Percentiles rank a stretch among this genome's conserved stretches.
Evolutionary conservation across 176 grass and related monocot genomes (phyloP).

Genomic region (Lolium rigidum): DNA sequence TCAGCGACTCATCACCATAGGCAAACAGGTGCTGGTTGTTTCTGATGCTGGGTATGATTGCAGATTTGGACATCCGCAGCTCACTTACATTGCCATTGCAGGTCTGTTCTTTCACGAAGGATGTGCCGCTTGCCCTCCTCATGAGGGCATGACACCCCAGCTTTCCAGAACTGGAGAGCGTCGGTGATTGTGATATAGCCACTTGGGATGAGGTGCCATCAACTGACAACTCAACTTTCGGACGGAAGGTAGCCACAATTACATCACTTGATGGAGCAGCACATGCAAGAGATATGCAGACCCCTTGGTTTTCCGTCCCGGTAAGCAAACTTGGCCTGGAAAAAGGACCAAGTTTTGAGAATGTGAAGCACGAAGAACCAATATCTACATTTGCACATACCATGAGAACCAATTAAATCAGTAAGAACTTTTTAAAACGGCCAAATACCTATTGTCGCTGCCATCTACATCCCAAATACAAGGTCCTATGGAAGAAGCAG

Average conservation of each 20-base stretch:
- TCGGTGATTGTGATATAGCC: slow-evolving; percentile 35
- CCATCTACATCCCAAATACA: slow-evolving; percentile 72
- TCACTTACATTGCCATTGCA: slow-evolving; percentile 64
- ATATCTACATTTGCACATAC: slow-evolving; percentile 4
- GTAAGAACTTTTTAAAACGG: slow-evolving; percentile 23
- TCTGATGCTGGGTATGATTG: slow-evolving; percentile 55
- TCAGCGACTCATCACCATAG: slow-evolving; percentile 67
- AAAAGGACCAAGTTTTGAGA: slow-evolving; percentile 30
- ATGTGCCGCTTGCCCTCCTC: slow-evolving; percentile 45
- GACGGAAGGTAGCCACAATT: slow-evolving; percentile 75
- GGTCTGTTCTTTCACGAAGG: slow-evolving; percentile 44
- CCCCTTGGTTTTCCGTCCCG: slow-evolving; percentile 57
- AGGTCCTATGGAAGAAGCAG: slow-evolving; percentile 81
- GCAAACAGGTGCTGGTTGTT: slow-evolving; percentile 59
- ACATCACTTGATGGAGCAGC: slow-evolving; percentile 50
- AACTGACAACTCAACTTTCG: slow-evolving; percentile 62
- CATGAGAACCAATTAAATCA: background rate
- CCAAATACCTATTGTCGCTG: slow-evolving; percentile 43
- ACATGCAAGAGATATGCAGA: slow-evolving; percentile 84
- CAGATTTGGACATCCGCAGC: slow-evolving; percentile 77
- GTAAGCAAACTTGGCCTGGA: slow-evolving; percentile 65
- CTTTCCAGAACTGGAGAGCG: slow-evolving; percentile 56
- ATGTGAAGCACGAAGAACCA: slow-evolving; percentile 29
- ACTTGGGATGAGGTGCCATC: slow-evolving; percentile 52
- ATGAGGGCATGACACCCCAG: slow-evolving; percentile 67